Evolutionary conservation across 2,329 filamentous ascomycete genomes (phyloP).

Genomic region (Penicillium glabrum): DNA sequence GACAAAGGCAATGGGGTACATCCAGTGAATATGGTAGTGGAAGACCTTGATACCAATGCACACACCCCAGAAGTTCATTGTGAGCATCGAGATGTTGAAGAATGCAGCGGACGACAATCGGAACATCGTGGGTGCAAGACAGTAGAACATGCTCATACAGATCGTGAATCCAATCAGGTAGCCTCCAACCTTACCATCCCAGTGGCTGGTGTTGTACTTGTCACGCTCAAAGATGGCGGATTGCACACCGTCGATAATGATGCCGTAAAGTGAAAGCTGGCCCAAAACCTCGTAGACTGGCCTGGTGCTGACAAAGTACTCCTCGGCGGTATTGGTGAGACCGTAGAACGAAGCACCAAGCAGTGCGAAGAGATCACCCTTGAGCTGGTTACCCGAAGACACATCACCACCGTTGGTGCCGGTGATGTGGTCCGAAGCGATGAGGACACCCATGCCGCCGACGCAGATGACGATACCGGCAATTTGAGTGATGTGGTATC

Average conservation of each 20-base stretch:
- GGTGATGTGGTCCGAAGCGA: conserved; percentile 84
- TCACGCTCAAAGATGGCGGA: conserved; percentile 86
- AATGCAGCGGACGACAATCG: conserved; percentile 89
- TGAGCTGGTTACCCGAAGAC: conserved; percentile 65
- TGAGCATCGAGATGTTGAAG: conserved; percentile 93
- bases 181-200: conserved; percentile 69
- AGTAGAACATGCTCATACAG: conserved; percentile 81
- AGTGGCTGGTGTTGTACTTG: conserved; percentile 65
- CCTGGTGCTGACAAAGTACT: conserved; percentile 84
- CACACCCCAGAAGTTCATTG: conserved; percentile 95
- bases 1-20: conserved; percentile 95
- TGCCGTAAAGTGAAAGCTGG: conserved; percentile 83
- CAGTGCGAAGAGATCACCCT: conserved; percentile 90
- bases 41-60: conserved; percentile 90
- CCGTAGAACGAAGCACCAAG: conserved; percentile 90
- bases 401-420: conserved; percentile 65
- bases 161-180: conserved; percentile 91
- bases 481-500: conserved; percentile 86
- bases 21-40: conserved; percentile 73
- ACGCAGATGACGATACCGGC: conserved; percentile 85
- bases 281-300: conserved; percentile 92
- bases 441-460: conserved; percentile 83
- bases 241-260: conserved; percentile 87
- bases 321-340: conserved; percentile 85
- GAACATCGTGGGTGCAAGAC: conserved; percentile 80